Conservation (phyloP, 1,284 basidiomycete species). For the Malassezia dermatis region DNA sequence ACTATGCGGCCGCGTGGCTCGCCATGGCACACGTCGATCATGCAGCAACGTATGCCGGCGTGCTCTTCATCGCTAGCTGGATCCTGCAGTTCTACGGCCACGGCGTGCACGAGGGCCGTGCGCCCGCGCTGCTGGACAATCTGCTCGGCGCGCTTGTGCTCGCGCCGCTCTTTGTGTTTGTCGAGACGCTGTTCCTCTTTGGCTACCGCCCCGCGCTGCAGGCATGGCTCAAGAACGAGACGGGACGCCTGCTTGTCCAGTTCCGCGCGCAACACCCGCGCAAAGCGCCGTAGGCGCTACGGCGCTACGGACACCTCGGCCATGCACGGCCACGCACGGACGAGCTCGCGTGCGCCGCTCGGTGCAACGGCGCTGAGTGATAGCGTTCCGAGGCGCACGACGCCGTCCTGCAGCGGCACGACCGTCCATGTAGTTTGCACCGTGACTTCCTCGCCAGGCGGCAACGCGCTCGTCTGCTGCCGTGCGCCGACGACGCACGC, state of each 20-base stretch:
- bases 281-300: background rate
- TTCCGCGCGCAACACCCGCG: conserved; percentile 19
- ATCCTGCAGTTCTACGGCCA: conserved; percentile 38
- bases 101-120: conserved; percentile 34
- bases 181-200: conserved; percentile 35
- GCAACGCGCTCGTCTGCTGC: background rate
- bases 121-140: conserved; percentile 36
- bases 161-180: conserved; percentile 37
- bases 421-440: background rate
- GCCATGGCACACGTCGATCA: conserved; percentile 19
- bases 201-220: conserved; percentile 36
- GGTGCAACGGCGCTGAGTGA: background rate
- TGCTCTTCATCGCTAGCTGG: conserved; percentile 27
- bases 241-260: conserved; percentile 22
- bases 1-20: conserved; percentile 18
- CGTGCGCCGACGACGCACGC: background rate
- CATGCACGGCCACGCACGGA: background rate
- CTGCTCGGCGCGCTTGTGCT: conserved; percentile 33
- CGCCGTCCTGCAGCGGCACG: background rate
- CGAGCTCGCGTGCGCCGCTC: background rate
- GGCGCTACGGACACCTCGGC: background rate
- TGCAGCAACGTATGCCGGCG: conserved; percentile 19
- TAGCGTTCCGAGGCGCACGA: background rate
- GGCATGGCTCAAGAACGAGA: conserved; percentile 34
- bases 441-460: background rate